Base-by-base conservation (phyloP, 2,329 filamentous ascomycete genomes). In the Fusarium mundagurra region DNA sequence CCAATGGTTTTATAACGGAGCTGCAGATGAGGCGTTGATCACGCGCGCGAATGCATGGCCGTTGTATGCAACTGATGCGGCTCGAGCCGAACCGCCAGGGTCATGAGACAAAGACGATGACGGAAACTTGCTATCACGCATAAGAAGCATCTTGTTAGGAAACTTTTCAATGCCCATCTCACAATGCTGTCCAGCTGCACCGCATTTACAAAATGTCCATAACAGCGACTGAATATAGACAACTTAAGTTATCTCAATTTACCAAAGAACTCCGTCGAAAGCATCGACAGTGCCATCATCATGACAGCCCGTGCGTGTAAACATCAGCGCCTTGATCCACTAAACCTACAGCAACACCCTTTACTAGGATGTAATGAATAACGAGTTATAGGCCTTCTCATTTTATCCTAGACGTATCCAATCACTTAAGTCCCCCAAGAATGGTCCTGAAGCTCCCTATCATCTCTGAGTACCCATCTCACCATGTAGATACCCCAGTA, bases 361-460 rank as follows among this genome's bases (percentile, higher is more conserved):
- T 12, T 1, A 16, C 3, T 4, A n/a, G 4, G 34, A 10, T 29
- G 18, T 14, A 7, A 22, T 17, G 4, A 14, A n/a, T 1, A 18
- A 10, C 9, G 11, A 18, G 20, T 14, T 17, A 13, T 3, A 29
- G n/a, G 20, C 12, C 20, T 11, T 7, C 14, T 18, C 27, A 55
- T 2, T 8, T 8, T 6, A 43, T 29, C 4, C 8, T 7, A 14
- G 16, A 31, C 8, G 10, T 55, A 14, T n/a, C 20, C 16, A n/a
- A 31, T 29, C 6, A 18, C 8, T n/a, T 6, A 13, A 22, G 20
- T 11, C 16, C 10, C 11, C 18, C 5, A 8, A 13, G 16, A n/a
- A 17, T 9, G 7, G 7, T 43, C 36, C 8, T n/a, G 2, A 18
- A 18, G 16, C 14, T 11, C n/a, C 22, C 4, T 31, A 9, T 6